These are phyloP conservation scores for Pichia membranifaciens DNA, from an alignment of 805 yeast genomes.

Conservation along the genomic window DNA sequence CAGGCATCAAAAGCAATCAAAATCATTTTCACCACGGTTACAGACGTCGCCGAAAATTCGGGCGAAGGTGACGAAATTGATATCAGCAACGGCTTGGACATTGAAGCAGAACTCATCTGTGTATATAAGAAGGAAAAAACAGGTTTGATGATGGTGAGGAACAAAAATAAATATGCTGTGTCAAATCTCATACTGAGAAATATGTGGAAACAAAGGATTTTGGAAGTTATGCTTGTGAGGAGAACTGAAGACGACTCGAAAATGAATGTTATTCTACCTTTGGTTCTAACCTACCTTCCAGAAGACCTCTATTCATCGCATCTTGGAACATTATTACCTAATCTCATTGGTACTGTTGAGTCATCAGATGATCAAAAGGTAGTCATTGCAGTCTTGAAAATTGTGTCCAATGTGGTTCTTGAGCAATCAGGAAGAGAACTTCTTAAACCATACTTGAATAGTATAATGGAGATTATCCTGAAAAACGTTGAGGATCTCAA, in stretches of 20 bases:
- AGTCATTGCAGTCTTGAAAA: conserved; percentile 7
- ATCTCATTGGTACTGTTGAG: conserved; percentile 7
- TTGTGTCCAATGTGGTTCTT: conserved; percentile 7
- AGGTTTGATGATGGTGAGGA: conserved; percentile 8
- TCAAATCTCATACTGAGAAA: conserved; percentile 54
- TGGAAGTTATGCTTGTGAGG: conserved; percentile 51
- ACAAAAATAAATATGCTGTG: conserved; percentile 25
- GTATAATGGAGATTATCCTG: conserved; percentile 6
- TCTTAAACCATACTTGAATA: conserved; percentile 12
- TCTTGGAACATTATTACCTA: conserved; percentile 9
- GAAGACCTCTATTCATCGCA: conserved; percentile 13
- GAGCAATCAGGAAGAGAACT: conserved; percentile 5
- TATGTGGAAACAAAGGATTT: conserved; percentile 77
- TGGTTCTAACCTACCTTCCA: conserved; percentile 57
- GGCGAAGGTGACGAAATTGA: neutral
- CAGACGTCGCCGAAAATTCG: conserved; percentile 3
- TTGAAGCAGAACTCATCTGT: neutral
- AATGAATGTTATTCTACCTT: conserved; percentile 54
- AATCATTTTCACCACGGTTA: conserved; percentile 12
- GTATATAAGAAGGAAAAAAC: conserved; percentile 6
- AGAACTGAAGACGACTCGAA: conserved; percentile 28
- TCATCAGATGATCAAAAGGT: conserved; percentile 8
- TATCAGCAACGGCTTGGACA: neutral
- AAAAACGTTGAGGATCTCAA: neutral
- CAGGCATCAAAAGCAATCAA: conserved; percentile 6